Evolutionary conservation across 306 rosid genomes (phyloP).

Genomic region (Vigna nakashimae): DNA sequence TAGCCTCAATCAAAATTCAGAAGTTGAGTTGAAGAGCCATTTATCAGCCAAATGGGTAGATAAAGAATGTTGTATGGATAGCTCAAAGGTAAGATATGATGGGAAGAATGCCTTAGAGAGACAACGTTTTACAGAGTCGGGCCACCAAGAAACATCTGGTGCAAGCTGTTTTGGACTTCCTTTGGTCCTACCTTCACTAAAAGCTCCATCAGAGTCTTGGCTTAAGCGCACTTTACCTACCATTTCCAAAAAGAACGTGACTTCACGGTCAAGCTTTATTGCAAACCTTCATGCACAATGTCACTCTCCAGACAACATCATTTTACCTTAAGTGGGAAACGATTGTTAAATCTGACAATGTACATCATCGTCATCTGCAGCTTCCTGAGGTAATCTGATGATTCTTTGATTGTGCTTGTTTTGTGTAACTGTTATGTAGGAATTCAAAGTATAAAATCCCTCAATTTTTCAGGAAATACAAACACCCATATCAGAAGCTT

Average conservation of each 20-base stretch:
- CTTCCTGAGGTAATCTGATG: slow-evolving; percentile 67
- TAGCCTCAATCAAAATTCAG: slow-evolving; percentile 34
- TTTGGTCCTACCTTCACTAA: slow-evolving; percentile 70
- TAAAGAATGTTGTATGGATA: slow-evolving; percentile 37
- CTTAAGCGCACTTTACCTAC: slow-evolving; percentile 75
- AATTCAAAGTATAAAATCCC: slow-evolving; percentile 32
- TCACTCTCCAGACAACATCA: slow-evolving; percentile 40
- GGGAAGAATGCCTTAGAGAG: slow-evolving; percentile 52
- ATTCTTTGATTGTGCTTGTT: slow-evolving; percentile 35
- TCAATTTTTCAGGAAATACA: slow-evolving; percentile 60
- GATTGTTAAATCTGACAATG: slow-evolving; percentile 54
- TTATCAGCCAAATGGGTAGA: slow-evolving; percentile 33
- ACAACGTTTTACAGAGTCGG: slow-evolving; percentile 23
- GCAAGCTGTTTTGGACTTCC: slow-evolving; percentile 44
- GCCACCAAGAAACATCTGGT: slow-evolving; percentile 40
- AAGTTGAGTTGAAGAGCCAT: slow-evolving; percentile 31
- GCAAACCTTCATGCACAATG: slow-evolving; percentile 36
- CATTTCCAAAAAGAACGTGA: slow-evolving; percentile 56
- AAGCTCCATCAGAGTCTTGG: slow-evolving; percentile 98
- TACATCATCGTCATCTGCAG: slow-evolving; percentile 51
- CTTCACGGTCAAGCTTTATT: slow-evolving; percentile 54
- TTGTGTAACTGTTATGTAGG: slow-evolving; percentile 20
- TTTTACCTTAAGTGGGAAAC: slow-evolving; percentile 60
- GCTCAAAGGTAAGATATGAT: slow-evolving; percentile 38
- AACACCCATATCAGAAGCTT: slow-evolving; percentile 74